Percentiles rank a stretch among this genome's conserved stretches.
Evolutionary conservation across 208 protist genomes (phyloP).

Genomic region (Acanthamoeba sp.): DNA sequence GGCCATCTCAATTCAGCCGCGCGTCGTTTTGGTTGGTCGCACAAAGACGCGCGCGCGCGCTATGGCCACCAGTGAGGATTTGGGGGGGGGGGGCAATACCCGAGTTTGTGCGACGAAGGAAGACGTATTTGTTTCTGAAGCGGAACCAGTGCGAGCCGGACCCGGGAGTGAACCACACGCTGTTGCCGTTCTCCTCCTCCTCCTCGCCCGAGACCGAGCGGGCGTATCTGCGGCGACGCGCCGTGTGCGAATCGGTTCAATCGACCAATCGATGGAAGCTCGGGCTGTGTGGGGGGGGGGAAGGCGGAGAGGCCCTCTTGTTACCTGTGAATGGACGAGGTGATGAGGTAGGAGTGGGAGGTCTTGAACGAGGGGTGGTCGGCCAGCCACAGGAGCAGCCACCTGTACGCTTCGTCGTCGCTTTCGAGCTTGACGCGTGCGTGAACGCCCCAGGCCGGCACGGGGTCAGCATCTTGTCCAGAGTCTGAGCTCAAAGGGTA

Average conservation of each 20-base stretch:
- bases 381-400: constrained; percentile 39
- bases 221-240: not conserved
- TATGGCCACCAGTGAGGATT: not conserved
- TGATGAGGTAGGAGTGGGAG: not conserved
- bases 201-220: not conserved
- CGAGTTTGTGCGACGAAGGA: not conserved
- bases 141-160: constrained; percentile 29
- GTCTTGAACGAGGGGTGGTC: constrained; percentile 56
- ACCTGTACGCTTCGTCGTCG: constrained; percentile 8
- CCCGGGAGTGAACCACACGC: not conserved
- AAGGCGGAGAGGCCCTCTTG: too few species aligned
- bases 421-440: constrained; percentile 54
- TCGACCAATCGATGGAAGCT: too few species aligned
- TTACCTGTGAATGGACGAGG: not conserved
- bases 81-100: not conserved
- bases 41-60: too few species aligned
- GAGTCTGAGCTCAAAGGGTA: not conserved
- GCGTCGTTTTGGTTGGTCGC: too few species aligned
- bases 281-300: not conserved
- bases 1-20: too few species aligned
- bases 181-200: not conserved
- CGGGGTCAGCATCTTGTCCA: too few species aligned
- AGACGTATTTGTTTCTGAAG: not conserved
- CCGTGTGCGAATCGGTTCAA: too few species aligned
- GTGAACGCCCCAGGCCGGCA: too few species aligned